phyloP scores from a whole-genome alignment of 805 yeast genomes.

The Wickerhamia fluorescens region DNA sequence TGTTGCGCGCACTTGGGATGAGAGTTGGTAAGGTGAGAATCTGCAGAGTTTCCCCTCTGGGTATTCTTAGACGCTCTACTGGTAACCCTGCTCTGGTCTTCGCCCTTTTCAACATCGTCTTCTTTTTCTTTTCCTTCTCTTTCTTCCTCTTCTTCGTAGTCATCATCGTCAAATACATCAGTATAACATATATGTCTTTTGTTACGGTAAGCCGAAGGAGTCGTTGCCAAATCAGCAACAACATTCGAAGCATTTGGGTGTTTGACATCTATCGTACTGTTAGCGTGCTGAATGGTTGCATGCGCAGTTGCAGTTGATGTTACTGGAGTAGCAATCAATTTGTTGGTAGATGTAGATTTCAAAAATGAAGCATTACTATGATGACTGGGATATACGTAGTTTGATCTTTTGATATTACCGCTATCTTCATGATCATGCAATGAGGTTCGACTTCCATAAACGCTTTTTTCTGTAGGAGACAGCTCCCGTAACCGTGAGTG shows the following conservation, averaged over 20 bases:
- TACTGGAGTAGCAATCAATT: constrained; percentile 16
- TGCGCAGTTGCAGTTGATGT: constrained; percentile 18
- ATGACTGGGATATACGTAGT: constrained; percentile 2
- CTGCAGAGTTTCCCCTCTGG: too few relatives aligned
- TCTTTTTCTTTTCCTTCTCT: not conserved
- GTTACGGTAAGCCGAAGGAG: constrained; percentile 22
- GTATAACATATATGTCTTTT: constrained; percentile 25
- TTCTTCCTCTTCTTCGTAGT: constrained; percentile 36
- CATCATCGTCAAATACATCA: constrained; percentile 39
- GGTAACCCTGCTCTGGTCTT: too few relatives aligned
- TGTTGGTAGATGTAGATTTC: constrained; percentile 11
- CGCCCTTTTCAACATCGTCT: too few relatives aligned
- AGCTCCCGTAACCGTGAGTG: constrained; percentile 23
- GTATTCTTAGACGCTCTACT: too few relatives aligned
- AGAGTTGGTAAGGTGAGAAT: constrained; percentile 1
- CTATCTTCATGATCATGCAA: too few relatives aligned
- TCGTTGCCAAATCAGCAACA: constrained; percentile 28
- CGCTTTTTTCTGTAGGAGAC: too few relatives aligned
- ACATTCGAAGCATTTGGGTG: constrained; percentile 3
- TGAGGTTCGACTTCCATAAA: too few relatives aligned
- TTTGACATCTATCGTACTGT: constrained; percentile 1
- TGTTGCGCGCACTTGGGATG: constrained; percentile 1
- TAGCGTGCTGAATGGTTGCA: constrained; percentile 9
- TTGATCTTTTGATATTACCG: too few relatives aligned
- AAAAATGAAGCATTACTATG: constrained; percentile 11